Percentiles rank a stretch among this genome's conserved stretches.
These are phyloP conservation scores for Vitis rupestris DNA, from an alignment of 164 flowering plant species.

Conservation along the genomic window DNA sequence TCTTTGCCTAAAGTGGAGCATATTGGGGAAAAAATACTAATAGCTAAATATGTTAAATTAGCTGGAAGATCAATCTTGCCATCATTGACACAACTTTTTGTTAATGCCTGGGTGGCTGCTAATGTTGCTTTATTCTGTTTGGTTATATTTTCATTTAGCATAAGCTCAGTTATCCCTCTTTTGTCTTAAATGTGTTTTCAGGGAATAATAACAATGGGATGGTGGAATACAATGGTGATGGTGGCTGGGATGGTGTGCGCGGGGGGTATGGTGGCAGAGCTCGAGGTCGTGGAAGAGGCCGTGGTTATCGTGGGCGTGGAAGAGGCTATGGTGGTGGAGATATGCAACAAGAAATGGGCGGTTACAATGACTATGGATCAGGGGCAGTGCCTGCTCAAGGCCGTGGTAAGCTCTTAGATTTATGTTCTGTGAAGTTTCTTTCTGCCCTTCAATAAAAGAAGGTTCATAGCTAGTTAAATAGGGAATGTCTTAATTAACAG, in stretches of 20 bases:
- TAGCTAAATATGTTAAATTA: no score
- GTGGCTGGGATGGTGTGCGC: constrained; percentile 37
- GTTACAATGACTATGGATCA: constrained; percentile 36
- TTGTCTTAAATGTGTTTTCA: constrained; percentile 5
- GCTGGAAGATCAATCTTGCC: no score
- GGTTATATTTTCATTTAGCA: neutral
- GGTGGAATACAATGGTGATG: constrained; percentile 42
- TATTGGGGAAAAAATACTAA: no score
- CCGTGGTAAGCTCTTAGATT: constrained; percentile 32
- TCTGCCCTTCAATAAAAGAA: neutral
- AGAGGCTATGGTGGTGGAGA: constrained; percentile 44
- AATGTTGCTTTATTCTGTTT: no score
- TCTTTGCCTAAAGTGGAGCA: no score
- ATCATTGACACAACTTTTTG: no score
- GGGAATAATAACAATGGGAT: constrained; percentile 26
- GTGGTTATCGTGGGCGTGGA: constrained; percentile 41
- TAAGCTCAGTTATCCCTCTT: constrained; percentile 4
- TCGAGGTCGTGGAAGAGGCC: constrained; percentile 49
- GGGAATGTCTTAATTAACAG: neutral
- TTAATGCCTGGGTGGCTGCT: no score
- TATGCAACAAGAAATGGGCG: constrained; percentile 36
- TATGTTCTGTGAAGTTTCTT: neutral
- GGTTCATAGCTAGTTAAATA: no score
- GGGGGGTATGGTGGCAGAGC: constrained; percentile 47
- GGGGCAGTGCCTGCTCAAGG: constrained; percentile 33